These are phyloP conservation scores for Piper longum DNA, from an alignment of 164 flowering plant genomes.

Conservation along the genomic window DNA sequence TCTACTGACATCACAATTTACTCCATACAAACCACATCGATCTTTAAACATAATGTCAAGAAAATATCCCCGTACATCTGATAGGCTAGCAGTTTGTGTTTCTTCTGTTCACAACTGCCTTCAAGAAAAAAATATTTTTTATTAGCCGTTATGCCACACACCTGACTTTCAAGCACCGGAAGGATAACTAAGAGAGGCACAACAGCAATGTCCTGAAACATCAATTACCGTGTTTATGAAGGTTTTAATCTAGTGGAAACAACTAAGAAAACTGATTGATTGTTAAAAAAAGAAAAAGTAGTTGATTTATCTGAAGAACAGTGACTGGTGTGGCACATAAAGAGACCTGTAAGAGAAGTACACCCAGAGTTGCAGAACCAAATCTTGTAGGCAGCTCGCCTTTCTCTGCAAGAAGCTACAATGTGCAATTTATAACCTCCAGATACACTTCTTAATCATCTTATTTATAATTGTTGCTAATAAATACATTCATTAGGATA, in stretches of 20 bases:
- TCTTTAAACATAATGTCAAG: too few species aligned
- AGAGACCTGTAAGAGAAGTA: conserved; percentile 83
- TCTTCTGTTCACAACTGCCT: neutral
- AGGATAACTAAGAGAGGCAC: conserved; percentile 95
- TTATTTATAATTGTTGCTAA: neutral
- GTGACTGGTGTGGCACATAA: neutral
- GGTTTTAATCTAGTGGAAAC: neutral
- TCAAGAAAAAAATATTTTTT: neutral
- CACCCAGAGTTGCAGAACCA: conserved; percentile 96
- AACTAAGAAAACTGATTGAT: neutral
- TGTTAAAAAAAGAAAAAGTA: too few species aligned
- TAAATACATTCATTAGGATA: neutral
- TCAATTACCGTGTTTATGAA: conserved; percentile 4
- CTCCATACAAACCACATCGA: too few species aligned
- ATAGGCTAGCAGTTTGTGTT: too few species aligned
- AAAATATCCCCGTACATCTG: too few species aligned
- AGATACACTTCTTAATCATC: neutral
- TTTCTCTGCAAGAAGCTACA: conserved; percentile 96
- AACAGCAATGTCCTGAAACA: conserved; percentile 93
- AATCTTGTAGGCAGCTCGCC: conserved; percentile 97
- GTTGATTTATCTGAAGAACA: neutral
- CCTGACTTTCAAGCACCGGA: conserved; percentile 97
- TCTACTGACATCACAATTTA: too few species aligned
- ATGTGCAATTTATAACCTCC: conserved; percentile 22
- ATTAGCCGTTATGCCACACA: conserved; percentile 4